phyloP scores from a whole-genome alignment of 148 eudicot genomes.

The Arctostaphylos glauca region DNA sequence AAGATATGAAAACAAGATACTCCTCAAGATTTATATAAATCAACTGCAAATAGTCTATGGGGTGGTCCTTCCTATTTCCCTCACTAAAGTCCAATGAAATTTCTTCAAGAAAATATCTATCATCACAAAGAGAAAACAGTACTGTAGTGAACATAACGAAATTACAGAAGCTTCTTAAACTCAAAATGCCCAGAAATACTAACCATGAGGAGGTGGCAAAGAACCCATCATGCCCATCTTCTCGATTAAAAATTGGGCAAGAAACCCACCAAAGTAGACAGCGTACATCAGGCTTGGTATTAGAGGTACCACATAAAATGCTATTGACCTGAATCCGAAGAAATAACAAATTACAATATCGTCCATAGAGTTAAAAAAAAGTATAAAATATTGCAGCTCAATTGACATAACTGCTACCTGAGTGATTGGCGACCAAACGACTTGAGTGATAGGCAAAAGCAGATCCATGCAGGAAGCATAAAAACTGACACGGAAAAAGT shows the following conservation, averaged over 20 bases:
- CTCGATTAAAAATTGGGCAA: constrained; percentile 71
- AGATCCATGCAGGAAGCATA: constrained; percentile 76
- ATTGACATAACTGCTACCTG: constrained; percentile 40
- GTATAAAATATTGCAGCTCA: neutral
- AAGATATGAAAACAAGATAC: neutral
- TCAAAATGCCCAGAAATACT: constrained; percentile 25
- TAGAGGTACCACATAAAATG: constrained; percentile 60
- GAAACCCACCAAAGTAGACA: constrained; percentile 75
- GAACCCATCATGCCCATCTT: constrained; percentile 99
- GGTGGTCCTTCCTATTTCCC: neutral
- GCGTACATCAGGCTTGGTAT: constrained; percentile 66
- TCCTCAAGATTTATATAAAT: neutral
- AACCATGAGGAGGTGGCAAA: constrained; percentile 90
- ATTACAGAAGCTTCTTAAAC: neutral
- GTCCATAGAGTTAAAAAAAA: neutral
- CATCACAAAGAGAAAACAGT: constrained; percentile 4
- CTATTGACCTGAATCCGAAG: constrained; percentile 54
- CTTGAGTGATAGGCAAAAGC: constrained; percentile 42
- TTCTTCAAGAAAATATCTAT: neutral
- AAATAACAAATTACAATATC: neutral
- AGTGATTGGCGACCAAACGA: constrained; percentile 48
- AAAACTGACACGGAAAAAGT: constrained; percentile 59
- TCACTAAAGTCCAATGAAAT: neutral
- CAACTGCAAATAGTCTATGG: neutral
- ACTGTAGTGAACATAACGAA: neutral